Evolutionary conservation across 2,329 filamentous ascomycete species (phyloP).

Genomic region (Acephala macrosclerotiorum): DNA sequence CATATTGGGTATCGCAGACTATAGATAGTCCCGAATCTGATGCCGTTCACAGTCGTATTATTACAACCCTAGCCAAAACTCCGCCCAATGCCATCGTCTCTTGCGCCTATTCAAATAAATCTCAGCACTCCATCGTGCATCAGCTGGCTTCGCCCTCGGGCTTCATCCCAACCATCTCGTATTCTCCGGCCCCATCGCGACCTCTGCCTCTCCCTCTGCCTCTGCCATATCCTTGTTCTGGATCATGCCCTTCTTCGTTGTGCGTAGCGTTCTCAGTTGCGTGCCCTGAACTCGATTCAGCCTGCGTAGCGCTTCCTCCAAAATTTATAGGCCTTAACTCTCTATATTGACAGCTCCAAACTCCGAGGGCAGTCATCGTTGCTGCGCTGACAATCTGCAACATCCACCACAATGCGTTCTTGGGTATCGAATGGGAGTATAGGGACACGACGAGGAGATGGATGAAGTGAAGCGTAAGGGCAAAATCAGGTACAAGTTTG

Average conservation of each 20-base stretch:
- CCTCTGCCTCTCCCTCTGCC: slow-evolving; percentile 60
- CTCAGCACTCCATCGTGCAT: slow-evolving; percentile 3
- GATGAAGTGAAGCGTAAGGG: slow-evolving; percentile 84
- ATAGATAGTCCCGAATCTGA: slow-evolving; percentile 6
- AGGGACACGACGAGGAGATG: slow-evolving; percentile 80
- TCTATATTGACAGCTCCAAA: slow-evolving; percentile 91
- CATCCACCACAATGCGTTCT: slow-evolving; percentile 86
- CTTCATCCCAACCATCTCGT: slow-evolving; percentile 70
- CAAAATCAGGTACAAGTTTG: slow-evolving; percentile 95
- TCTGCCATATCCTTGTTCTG: slow-evolving; percentile 48
- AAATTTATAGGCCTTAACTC: slow-evolving; percentile 91
- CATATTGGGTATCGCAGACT: slow-evolving; percentile 11
- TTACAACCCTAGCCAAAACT: slow-evolving; percentile 28
- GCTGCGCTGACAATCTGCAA: slow-evolving; percentile 66
- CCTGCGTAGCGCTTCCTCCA: slow-evolving; percentile 58
- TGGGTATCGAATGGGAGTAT: slow-evolving; percentile 79
- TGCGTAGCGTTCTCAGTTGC: slow-evolving; percentile 25
- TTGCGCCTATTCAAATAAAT: slow-evolving; percentile 30
- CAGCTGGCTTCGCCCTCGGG: slow-evolving; percentile 35
- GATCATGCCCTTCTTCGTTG: slow-evolving; percentile 30
- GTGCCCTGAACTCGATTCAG: slow-evolving; percentile 31
- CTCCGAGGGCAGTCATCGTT: slow-evolving; percentile 75
- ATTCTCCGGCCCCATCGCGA: slow-evolving; percentile 63
- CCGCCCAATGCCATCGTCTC: slow-evolving; percentile 31
- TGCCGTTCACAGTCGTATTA: slow-evolving; percentile 15